Percentiles rank a stretch among this genome's conserved stretches.
phyloP scores from a whole-genome alignment of 352 stramenopile species.

The Globisporangium barbulae region DNA sequence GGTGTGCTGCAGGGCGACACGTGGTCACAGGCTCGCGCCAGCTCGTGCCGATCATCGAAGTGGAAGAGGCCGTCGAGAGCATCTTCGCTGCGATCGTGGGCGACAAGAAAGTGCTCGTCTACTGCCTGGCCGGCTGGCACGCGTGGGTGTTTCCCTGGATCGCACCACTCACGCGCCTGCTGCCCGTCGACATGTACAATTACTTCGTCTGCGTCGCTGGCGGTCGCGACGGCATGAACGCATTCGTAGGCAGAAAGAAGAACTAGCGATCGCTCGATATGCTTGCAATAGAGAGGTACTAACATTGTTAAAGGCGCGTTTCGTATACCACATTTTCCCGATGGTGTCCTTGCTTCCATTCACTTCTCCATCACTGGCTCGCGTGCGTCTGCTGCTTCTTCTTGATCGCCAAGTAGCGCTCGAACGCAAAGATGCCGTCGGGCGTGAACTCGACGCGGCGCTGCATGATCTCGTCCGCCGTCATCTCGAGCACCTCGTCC shows the following conservation, averaged over 20 bases:
- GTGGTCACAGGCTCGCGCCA: conserved; percentile 35
- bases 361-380: not conserved
- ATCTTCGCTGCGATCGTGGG: conserved; percentile 56
- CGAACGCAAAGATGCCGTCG: conserved; percentile 76
- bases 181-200: conserved; percentile 58
- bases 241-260: conserved; percentile 43
- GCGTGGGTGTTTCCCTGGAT: conserved; percentile 49
- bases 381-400: not conserved
- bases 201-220: conserved; percentile 49
- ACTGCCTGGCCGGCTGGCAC: conserved; percentile 59
- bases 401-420: conserved; percentile 47
- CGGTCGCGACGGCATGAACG: conserved; percentile 73
- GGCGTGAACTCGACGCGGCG: conserved; percentile 68
- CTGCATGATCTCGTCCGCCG: conserved; percentile 58
- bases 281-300: not conserved
- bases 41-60: conserved; percentile 50
- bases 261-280: too few species aligned
- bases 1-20: conserved; percentile 40
- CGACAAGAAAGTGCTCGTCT: conserved; percentile 59
- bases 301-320: too few species aligned
- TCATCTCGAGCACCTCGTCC: conserved; percentile 76
- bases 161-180: conserved; percentile 37
- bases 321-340: not conserved
- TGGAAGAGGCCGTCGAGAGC: conserved; percentile 40
- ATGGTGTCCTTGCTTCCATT: not conserved